Conservation (phyloP, 345 rosid species). For the Bruguiera sexangula region DNA sequence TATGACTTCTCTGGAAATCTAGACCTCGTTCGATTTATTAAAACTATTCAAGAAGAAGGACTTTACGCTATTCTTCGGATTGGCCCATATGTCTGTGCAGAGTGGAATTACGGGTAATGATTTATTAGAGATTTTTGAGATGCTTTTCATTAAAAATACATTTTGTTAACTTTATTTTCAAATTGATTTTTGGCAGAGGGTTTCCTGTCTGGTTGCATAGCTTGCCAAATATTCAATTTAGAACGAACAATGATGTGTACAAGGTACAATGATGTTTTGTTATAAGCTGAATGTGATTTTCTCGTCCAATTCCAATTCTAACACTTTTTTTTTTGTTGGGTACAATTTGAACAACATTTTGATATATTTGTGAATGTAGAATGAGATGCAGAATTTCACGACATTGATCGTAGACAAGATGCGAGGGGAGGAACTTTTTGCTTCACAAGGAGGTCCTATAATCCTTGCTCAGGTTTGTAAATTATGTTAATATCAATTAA, state of each 20-base stretch:
- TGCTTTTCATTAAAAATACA: background rate
- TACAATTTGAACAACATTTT: too few species aligned
- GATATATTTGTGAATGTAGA: slow-evolving; percentile 1
- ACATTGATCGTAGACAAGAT: slow-evolving; percentile 16
- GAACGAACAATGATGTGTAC: slow-evolving; percentile 18
- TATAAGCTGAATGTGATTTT: background rate
- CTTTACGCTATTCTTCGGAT: slow-evolving; percentile 22
- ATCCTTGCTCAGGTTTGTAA: slow-evolving; percentile 25
- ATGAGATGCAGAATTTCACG: slow-evolving; percentile 26
- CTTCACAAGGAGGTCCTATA: slow-evolving; percentile 28
- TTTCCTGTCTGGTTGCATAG: slow-evolving; percentile 23
- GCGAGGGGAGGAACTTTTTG: slow-evolving; percentile 12
- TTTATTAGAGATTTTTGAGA: background rate
- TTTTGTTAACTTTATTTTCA: too few species aligned
- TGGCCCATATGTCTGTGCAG: slow-evolving; percentile 28
- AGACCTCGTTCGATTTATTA: slow-evolving; percentile 17
- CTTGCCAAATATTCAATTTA: slow-evolving; percentile 15
- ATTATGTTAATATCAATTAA: background rate
- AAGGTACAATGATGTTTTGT: slow-evolving; percentile 6
- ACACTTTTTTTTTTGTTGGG: background rate
- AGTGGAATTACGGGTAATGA: slow-evolving; percentile 24
- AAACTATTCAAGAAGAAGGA: slow-evolving; percentile 13
- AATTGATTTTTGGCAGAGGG: slow-evolving; percentile 10
- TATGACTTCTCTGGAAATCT: slow-evolving; percentile 20
- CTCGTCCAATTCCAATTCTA: too few species aligned